phyloP scores from a whole-genome alignment of 345 rosid species.

The Theobroma cacao region DNA sequence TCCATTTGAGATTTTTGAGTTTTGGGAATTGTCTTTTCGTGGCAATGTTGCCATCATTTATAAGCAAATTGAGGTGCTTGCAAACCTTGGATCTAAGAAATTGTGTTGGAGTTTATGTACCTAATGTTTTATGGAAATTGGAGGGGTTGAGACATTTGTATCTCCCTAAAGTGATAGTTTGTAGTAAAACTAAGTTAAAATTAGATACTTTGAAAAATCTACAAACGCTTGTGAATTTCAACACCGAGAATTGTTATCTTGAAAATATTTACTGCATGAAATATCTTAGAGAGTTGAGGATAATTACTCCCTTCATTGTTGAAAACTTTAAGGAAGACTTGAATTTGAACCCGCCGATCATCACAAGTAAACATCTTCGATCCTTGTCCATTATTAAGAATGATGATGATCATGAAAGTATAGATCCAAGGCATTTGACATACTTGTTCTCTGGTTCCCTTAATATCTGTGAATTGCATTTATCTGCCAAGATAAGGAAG shows the following conservation, averaged over 20 bases:
- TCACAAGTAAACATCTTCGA: neutral
- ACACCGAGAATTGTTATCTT: neutral
- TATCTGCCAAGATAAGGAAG: neutral
- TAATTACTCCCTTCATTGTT: neutral
- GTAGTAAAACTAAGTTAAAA: neutral
- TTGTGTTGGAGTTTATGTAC: neutral
- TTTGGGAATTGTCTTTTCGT: neutral
- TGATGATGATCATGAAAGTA: too few species aligned
- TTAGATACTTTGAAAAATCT: neutral
- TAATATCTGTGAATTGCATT: neutral
- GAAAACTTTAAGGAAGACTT: neutral
- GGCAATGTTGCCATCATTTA: constrained; percentile 14
- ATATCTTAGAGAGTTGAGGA: neutral
- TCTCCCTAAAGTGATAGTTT: neutral
- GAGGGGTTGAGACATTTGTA: constrained; percentile 10
- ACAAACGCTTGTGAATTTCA: neutral
- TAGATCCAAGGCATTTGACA: neutral
- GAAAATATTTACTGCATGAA: neutral
- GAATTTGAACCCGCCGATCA: neutral
- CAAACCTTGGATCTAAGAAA: constrained; percentile 21
- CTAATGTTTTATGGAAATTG: constrained; percentile 1
- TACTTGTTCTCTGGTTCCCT: neutral
- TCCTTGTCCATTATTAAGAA: neutral
- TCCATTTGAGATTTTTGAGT: constrained; percentile 33
- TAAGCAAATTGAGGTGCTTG: constrained; percentile 29